Evolutionary conservation across 257 asterid genomes (phyloP).

Genomic region (Solanum chilense): DNA sequence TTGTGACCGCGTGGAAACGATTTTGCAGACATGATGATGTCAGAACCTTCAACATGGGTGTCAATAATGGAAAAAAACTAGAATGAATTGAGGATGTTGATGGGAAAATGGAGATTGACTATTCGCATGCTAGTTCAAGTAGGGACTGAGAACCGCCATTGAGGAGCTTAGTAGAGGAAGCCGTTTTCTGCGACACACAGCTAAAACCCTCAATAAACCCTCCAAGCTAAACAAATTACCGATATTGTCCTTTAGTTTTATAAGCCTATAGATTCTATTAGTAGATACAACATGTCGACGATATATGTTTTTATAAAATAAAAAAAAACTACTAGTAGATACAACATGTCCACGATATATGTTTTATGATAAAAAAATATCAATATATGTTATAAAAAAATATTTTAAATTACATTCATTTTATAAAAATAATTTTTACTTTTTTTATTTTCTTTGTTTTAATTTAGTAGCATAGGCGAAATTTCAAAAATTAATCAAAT

Average conservation of each 20-base stretch:
- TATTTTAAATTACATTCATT: no score
- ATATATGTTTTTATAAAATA: no score
- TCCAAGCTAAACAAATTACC: not conserved
- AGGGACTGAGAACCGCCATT: slow-evolving; percentile 27
- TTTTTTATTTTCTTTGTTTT: no score
- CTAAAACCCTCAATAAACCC: slow-evolving; percentile 62
- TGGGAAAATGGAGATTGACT: not conserved
- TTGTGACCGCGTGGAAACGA: slow-evolving; percentile 25
- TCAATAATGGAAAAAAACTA: not conserved
- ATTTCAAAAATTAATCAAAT: no score
- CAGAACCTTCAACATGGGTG: slow-evolving; percentile 68
- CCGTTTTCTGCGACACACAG: not conserved
- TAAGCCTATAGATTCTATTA: not conserved
- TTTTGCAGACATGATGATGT: slow-evolving; percentile 30
- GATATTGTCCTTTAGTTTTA: not conserved
- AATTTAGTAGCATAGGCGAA: no score
- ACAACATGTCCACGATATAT: no score
- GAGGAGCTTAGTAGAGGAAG: slow-evolving; percentile 29
- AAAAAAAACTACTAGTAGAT: no score
- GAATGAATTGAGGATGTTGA: not conserved
- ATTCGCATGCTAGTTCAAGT: not conserved
- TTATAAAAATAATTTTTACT: no score
- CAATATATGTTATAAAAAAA: no score
- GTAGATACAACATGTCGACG: no score
- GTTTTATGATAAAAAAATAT: no score